A percentile compares a stretch with the other conserved stretches of the same genome.
Evolutionary conservation across 139 green algal species (phyloP).

Genomic region (Chlorella sp.): DNA sequence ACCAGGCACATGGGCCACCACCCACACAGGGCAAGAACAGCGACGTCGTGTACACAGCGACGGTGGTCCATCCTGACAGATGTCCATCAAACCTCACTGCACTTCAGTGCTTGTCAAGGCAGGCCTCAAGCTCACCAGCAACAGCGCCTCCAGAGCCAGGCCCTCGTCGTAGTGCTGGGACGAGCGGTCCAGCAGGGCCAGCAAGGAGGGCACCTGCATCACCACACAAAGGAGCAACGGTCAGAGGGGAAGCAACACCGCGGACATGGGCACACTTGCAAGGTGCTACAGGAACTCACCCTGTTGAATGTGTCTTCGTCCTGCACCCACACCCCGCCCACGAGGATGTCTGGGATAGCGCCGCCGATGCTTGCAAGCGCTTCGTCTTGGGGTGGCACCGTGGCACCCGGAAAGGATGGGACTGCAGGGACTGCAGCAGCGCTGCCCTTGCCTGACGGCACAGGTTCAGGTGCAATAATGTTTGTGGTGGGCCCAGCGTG

Average conservation of each 20-base stretch:
- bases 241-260: background rate
- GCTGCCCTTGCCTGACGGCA: background rate
- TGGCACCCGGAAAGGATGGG: background rate
- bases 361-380: too few species aligned
- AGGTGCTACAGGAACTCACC: background rate
- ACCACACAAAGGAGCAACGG: background rate
- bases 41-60: background rate
- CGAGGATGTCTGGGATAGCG: too few species aligned
- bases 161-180: background rate
- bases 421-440: background rate
- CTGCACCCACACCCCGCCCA: too few species aligned
- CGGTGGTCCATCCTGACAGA: too few species aligned
- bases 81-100: too few species aligned
- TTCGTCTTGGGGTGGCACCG: too few species aligned
- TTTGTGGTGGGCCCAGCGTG: background rate
- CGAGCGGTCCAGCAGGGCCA: background rate
- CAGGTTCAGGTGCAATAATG: background rate
- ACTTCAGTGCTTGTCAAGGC: too few species aligned
- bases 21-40: background rate
- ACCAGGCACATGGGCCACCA: background rate
- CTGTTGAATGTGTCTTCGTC: too few species aligned
- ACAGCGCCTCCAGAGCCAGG: background rate
- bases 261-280: background rate
- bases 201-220: background rate
- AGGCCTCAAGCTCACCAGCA: background rate